phyloP scores from a whole-genome alignment of 2,329 filamentous ascomycete genomes.

The Aspergillus novofumigatus region DNA sequence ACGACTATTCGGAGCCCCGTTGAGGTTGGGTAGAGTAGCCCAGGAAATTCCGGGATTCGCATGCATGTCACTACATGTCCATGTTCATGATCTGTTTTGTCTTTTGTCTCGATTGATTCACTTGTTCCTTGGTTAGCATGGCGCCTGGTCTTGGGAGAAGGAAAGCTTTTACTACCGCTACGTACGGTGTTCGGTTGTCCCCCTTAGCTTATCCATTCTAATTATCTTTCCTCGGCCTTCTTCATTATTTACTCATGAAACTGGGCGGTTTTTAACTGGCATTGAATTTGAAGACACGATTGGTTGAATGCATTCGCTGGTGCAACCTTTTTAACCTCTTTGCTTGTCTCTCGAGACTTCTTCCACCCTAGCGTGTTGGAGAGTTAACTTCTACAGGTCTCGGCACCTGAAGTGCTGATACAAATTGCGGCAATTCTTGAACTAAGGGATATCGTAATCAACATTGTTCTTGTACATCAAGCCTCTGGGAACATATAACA shows the following conservation, averaged over 20 bases:
- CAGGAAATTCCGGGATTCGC: not conserved
- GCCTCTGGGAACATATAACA: not conserved
- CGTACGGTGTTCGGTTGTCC: constrained; percentile 11
- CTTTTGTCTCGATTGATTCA: constrained; percentile 1
- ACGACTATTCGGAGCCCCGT: constrained; percentile 64
- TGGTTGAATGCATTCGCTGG: not conserved
- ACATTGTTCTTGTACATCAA: not conserved
- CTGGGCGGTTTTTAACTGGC: not conserved
- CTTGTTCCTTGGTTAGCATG: constrained; percentile 21
- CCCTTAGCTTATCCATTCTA: constrained; percentile 2
- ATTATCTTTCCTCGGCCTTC: not conserved
- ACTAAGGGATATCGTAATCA: not conserved
- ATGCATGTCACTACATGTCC: not conserved
- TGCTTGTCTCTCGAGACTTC: too few relatives aligned
- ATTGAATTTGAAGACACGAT: not conserved
- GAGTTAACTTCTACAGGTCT: not conserved
- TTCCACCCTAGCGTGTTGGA: not conserved
- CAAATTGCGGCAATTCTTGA: not conserved
- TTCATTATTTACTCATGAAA: not conserved
- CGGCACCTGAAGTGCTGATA: not conserved
- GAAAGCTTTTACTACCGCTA: constrained; percentile 6
- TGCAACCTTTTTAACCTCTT: not conserved
- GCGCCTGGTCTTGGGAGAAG: constrained; percentile 15
- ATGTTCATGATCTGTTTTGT: not conserved
- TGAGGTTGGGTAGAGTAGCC: constrained; percentile 12